A percentile compares a stretch with the other conserved stretches of the same genome.
Conservation (phyloP, 495 filamentous ascomycete genomes). For the Penicillium dipodomyicola region DNA sequence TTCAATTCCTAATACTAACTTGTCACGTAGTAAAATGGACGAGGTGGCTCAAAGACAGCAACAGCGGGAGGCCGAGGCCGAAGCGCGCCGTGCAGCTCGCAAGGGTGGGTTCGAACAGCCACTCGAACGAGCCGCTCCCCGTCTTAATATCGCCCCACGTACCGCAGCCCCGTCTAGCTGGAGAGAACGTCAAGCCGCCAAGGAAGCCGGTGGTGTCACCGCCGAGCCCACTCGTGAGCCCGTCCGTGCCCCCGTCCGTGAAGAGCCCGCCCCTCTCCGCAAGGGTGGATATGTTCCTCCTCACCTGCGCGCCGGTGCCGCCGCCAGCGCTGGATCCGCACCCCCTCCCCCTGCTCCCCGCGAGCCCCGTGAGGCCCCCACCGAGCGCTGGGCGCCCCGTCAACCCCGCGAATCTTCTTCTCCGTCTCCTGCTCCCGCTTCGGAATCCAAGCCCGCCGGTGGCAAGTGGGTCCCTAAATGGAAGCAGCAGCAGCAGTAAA, state of each 20-base stretch:
- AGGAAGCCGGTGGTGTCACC: conserved; percentile 41
- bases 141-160: conserved; percentile 58
- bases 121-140: conserved; percentile 60
- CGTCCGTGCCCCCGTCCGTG: conserved; percentile 30
- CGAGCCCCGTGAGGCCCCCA: conserved; percentile 32
- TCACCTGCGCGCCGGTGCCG: conserved; percentile 41
- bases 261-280: conserved; percentile 36
- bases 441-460: conserved; percentile 33
- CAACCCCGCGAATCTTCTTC: conserved; percentile 20
- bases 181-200: conserved; percentile 82
- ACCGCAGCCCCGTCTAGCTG: conserved; percentile 62
- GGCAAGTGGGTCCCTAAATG: conserved; percentile 46
- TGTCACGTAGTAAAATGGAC: conserved; percentile 55
- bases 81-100: conserved; percentile 53
- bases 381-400: conserved; percentile 31
- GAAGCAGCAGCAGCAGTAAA: conserved; percentile 47
- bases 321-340: conserved; percentile 29
- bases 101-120: conserved; percentile 49
- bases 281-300: conserved; percentile 53
- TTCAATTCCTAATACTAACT: conserved; percentile 4
- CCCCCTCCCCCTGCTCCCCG: conserved; percentile 33
- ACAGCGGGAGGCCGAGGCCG: conserved; percentile 67
- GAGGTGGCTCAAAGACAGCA: conserved; percentile 62
- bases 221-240: conserved; percentile 20
- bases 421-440: conserved; percentile 19